These are phyloP conservation scores for Linanthus parryae DNA, from an alignment of 148 eudicot species.

Conservation along the genomic window DNA sequence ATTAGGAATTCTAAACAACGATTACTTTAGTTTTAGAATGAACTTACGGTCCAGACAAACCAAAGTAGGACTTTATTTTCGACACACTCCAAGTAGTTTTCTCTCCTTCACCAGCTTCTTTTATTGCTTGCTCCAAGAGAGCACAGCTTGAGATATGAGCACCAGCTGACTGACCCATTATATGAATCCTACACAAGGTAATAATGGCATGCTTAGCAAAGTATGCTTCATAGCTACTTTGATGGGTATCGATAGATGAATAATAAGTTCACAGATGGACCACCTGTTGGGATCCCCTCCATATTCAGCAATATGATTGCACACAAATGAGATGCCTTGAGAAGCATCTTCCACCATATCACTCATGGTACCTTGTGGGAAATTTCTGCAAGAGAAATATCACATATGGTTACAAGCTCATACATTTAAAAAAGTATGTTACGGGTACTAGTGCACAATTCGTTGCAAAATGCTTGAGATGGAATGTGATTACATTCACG, in stretches of 20 bases:
- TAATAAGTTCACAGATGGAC: conserved; percentile 1
- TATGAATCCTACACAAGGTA: conserved; percentile 46
- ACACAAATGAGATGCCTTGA: conserved; percentile 78
- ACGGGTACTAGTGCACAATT: not conserved
- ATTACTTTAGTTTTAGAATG: not conserved
- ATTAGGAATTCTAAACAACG: not conserved
- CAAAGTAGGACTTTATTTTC: conserved; percentile 81
- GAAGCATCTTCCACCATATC: conserved; percentile 93
- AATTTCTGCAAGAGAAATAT: conserved; percentile 53
- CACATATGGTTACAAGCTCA: not conserved
- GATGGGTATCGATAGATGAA: not conserved
- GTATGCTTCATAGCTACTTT: not conserved
- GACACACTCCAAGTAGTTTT: conserved; percentile 77
- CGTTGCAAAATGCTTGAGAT: not conserved
- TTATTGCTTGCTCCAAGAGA: conserved; percentile 82
- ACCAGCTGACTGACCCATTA: conserved; percentile 99
- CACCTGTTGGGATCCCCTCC: conserved; percentile 98
- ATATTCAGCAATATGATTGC: conserved; percentile 88
- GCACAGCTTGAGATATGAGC: conserved; percentile 94
- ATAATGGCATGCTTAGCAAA: not conserved
- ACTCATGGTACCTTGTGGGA: conserved; percentile 90
- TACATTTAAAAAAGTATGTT: not conserved
- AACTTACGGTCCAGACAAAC: conserved; percentile 92
- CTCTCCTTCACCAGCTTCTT: conserved; percentile 51
- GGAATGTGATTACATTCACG: not conserved